phyloP scores from a whole-genome alignment of 768 basidiomycete genomes.

The Trametopsis cervina region DNA sequence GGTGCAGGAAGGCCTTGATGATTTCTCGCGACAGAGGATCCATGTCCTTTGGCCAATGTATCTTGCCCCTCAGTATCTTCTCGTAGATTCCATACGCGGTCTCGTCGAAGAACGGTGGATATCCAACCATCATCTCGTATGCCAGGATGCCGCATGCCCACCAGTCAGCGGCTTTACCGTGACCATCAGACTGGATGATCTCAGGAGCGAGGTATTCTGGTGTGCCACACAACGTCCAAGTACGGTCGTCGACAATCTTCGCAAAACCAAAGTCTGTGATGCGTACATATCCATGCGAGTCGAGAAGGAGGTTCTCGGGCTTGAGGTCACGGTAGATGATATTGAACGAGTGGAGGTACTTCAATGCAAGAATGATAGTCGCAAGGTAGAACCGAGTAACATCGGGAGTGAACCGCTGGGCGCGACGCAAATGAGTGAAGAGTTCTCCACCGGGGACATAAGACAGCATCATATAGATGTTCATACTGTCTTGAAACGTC shows the following conservation, averaged over 20 bases:
- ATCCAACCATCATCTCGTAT: conserved; percentile 98
- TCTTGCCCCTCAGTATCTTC: conserved; percentile 84
- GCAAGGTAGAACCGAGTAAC: conserved; percentile 98
- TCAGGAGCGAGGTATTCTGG: conserved; percentile 98
- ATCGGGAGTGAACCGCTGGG: conserved; percentile 91
- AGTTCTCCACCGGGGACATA: conserved; percentile 96
- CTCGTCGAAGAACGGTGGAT: conserved; percentile 97
- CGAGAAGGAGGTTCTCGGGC: conserved; percentile 96
- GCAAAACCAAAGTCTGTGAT: conserved; percentile 98
- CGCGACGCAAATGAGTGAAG: conserved; percentile 92
- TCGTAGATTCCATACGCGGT: conserved; percentile 98
- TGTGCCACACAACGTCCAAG: conserved; percentile 95
- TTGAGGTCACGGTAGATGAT: conserved; percentile 99
- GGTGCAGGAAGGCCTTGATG: conserved; percentile 82
- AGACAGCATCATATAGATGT: conserved; percentile 97
- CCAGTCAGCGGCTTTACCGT: conserved; percentile 98
- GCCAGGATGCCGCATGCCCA: conserved; percentile 97
- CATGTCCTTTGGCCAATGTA: conserved; percentile 88
- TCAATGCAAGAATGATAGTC: conserved; percentile 90
- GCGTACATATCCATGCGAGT: conserved; percentile 87
- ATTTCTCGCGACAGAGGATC: conserved; percentile 87
- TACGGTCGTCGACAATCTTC: conserved; percentile 95
- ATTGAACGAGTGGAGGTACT: conserved; percentile 92
- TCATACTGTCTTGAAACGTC: conserved; percentile 91
- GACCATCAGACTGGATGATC: conserved; percentile 95